Evolutionary conservation across 139 green algal genomes (phyloP).

Genomic region (Diplosphaera chodatii): DNA sequence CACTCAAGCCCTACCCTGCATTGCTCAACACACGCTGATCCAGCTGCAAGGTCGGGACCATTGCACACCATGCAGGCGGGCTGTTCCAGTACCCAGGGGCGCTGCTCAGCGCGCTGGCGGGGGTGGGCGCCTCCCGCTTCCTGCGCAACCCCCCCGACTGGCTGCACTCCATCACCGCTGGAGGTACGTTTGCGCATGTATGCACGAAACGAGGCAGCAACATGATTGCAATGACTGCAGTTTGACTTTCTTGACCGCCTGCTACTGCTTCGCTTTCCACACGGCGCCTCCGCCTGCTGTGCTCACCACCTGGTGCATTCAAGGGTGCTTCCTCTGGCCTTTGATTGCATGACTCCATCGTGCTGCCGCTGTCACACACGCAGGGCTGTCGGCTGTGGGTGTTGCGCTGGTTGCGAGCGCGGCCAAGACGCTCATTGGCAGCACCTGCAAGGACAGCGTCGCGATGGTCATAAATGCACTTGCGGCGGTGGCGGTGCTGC

Average conservation of each 20-base stretch:
- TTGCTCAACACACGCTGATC: no score
- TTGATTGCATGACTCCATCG: no score
- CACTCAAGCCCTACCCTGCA: no score
- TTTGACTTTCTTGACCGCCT: neutral
- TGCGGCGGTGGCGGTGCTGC: conserved; percentile 61
- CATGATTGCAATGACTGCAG: neutral
- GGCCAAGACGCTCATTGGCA: conserved; percentile 55
- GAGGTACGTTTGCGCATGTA: no score
- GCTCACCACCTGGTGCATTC: no score
- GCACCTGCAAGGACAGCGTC: conserved; percentile 56
- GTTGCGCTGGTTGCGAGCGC: conserved; percentile 82
- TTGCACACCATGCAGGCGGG: conserved; percentile 31
- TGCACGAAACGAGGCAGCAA: no score
- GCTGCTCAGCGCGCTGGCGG: conserved; percentile 71
- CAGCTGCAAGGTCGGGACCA: no score
- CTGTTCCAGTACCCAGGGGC: conserved; percentile 90
- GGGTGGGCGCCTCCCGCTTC: conserved; percentile 53
- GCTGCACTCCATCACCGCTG: conserved; percentile 22
- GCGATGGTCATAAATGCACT: conserved; percentile 20
- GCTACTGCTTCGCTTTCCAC: neutral
- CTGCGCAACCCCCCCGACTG: conserved; percentile 40
- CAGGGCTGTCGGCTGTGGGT: conserved; percentile 63
- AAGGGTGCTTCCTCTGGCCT: no score
- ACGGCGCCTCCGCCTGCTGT: no score
- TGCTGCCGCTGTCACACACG: neutral